phyloP scores from a whole-genome alignment of 2,329 filamentous ascomycete genomes.

The Curvularia lunata region DNA sequence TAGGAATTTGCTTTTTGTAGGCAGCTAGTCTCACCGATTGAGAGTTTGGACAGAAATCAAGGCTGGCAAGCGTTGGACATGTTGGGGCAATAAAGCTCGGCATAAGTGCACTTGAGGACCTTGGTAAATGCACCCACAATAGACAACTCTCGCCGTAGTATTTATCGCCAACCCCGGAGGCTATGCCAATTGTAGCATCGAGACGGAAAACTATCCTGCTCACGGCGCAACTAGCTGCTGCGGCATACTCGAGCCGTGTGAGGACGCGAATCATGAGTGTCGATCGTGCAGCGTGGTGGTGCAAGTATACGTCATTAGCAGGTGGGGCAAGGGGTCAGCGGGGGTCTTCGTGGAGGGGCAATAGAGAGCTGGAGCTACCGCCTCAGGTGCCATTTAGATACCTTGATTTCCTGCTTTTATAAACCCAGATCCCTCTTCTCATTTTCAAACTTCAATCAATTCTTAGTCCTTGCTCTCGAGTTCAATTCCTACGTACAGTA shows the following conservation, averaged over 20 bases:
- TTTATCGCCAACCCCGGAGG: background rate
- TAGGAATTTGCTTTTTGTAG: background rate
- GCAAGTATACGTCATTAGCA: constrained; percentile 23
- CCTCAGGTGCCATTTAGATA: constrained; percentile 10
- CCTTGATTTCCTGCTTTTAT: constrained; percentile 2
- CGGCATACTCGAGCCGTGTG: background rate
- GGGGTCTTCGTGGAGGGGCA: constrained; percentile 16
- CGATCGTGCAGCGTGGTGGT: constrained; percentile 14
- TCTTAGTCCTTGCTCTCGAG: background rate
- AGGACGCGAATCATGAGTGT: constrained; percentile 8
- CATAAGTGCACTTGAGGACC: background rate
- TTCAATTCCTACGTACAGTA: background rate
- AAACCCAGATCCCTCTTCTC: background rate
- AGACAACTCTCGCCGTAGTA: background rate
- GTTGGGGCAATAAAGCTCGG: background rate
- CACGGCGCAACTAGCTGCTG: background rate
- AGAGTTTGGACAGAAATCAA: background rate
- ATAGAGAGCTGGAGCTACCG: constrained; percentile 1
- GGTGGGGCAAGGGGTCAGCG: constrained; percentile 18
- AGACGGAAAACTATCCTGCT: background rate
- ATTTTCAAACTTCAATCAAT: background rate
- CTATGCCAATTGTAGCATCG: background rate
- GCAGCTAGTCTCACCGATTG: background rate
- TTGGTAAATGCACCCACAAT: background rate
- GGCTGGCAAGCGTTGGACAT: no score